Evolutionary conservation across 2,329 filamentous ascomycete genomes (phyloP), one percentile per base, ranked within the genome.

Genomic region (Beauveria rudraprayagi): DNA sequence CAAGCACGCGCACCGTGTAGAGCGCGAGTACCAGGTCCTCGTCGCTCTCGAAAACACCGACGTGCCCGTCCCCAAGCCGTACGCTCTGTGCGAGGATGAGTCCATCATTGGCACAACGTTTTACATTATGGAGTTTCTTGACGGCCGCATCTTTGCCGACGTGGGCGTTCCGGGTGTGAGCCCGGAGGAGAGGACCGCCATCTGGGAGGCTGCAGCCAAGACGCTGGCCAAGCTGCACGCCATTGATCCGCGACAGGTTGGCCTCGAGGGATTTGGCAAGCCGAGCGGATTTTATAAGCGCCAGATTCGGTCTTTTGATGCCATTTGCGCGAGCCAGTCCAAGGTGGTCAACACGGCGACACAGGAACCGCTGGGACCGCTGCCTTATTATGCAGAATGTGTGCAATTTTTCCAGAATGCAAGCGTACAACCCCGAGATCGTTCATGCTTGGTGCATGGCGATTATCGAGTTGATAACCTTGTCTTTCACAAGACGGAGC

Each of bases 81-180:
- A 90, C 70, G 87, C 85, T 67, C 82, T 96, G 22, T 96, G 92
- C 74, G 86, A 92, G 71, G 91, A 96, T 75, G 75, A 77, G 34
- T 76, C 73, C 59, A 81, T 96, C n/a, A 79, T 96, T 64, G 92
- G 91, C 47, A 96, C 90, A 4, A 82, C 90, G 14, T 96, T 96
- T 75, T 96, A 96, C 76, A 87, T 96, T 69, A 96, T 96, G 92
- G 85, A 89, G 70, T 96, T 92, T 72, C 79, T 96, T 61, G 87
- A 93, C 68, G 92, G 92, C 34, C 85, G 92, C 67, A 93, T 95
- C 75, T 89, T 96, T 70, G 89, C 90, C 67, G 90, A 96, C 74
- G 85, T 89, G 28, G 78, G 85, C 24, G 85, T 96, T 67, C 91
- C 90, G 2, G 86, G 78, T 17, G 82, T 90, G 6, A 80, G 80